Evolutionary conservation across 78 protist genomes (phyloP).

Genomic region (Tieghemostelium lacteum): DNA sequence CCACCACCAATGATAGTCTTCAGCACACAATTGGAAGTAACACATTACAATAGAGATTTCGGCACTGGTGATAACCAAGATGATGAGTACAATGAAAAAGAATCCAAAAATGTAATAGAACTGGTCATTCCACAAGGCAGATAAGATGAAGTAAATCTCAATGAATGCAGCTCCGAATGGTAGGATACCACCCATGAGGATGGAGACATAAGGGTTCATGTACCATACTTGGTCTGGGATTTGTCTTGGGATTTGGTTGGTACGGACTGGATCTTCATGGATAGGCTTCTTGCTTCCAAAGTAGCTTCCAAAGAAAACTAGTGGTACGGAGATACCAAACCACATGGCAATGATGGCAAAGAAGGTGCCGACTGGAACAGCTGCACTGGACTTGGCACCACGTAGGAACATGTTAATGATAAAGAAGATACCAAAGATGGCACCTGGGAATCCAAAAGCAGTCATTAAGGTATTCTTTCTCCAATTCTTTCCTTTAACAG

Average conservation of each 20-base stretch:
- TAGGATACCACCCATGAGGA: conserved; percentile 95
- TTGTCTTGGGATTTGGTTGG: conserved; percentile 96
- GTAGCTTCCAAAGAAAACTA: conserved; percentile 95
- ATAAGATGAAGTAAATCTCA: conserved; percentile 95
- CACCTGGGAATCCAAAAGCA: conserved; percentile 84
- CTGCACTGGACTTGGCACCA: conserved; percentile 90
- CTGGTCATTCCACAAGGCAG: conserved; percentile 92
- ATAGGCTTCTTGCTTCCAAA: conserved; percentile 90
- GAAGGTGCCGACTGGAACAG: conserved; percentile 90
- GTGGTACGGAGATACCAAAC: conserved; percentile 96
- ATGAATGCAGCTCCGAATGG: conserved; percentile 97
- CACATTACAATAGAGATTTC: conserved; percentile 95
- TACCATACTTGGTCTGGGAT: conserved; percentile 95
- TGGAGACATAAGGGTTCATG: conserved; percentile 89
- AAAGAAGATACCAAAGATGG: conserved; percentile 84
- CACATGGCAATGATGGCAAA: conserved; percentile 89
- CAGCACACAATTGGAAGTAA: conserved; percentile 96
- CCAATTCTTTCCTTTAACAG: conserved; percentile 91
- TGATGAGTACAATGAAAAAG: conserved; percentile 94
- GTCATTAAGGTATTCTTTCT: conserved; percentile 82
- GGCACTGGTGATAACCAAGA: conserved; percentile 92
- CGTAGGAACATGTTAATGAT: conserved; percentile 89
- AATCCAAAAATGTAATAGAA: conserved; percentile 97
- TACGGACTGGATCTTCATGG: conserved; percentile 88
- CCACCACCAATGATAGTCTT: conserved; percentile 99